Evolutionary conservation across 129 eudicot genomes (phyloP).

Genomic region (Mikania micrantha): DNA sequence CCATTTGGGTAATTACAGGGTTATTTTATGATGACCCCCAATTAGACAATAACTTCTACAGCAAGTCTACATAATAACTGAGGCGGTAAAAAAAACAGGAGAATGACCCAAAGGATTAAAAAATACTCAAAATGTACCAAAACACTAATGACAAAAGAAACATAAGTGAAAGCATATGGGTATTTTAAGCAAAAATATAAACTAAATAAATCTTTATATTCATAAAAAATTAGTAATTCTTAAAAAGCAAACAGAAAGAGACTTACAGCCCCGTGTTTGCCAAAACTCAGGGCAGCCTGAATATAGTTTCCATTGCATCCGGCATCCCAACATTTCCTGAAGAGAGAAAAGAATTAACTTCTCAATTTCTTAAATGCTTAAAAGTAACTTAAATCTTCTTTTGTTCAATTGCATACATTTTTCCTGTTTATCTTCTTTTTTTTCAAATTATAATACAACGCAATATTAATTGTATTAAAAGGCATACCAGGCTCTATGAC

Average conservation of each 20-base stretch:
- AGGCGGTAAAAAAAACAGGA: neutral
- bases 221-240: neutral
- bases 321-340: slow-evolving; percentile 85
- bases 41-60: neutral
- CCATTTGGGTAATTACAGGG: neutral
- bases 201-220: neutral
- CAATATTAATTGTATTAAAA: neutral
- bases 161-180: neutral
- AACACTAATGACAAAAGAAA: neutral
- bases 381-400: neutral
- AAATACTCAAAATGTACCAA: neutral
- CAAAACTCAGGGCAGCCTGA: slow-evolving; percentile 80
- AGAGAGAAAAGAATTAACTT: neutral
- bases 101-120: neutral
- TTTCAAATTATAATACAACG: neutral
- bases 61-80: neutral
- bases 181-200: neutral
- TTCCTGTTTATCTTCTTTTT: neutral
- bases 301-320: slow-evolving; percentile 93
- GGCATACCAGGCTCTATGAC: slow-evolving; percentile 62
- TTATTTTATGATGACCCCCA: neutral
- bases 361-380: neutral
- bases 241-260: slow-evolving; percentile 6
- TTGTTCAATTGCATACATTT: neutral
- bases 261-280: slow-evolving; percentile 91